Evolutionary conservation across 768 basidiomycete genomes (phyloP).

Genomic region (Termitomyces heimii): DNA sequence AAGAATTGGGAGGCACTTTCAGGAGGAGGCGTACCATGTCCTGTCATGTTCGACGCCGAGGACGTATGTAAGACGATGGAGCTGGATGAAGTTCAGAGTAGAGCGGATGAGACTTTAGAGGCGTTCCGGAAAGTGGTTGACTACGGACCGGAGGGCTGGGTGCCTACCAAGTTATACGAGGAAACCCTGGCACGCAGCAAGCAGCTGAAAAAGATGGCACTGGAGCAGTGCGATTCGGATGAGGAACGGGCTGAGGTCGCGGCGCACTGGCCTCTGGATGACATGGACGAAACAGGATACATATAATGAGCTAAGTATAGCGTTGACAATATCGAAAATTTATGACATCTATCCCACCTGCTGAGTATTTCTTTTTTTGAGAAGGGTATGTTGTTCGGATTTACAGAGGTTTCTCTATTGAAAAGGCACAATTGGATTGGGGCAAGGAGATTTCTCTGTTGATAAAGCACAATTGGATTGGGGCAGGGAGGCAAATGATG

Average conservation of each 20-base stretch:
- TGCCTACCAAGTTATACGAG: not conserved
- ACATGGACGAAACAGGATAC: not conserved
- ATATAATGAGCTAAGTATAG: not conserved
- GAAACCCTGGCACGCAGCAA: not conserved
- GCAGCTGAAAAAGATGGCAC: not conserved
- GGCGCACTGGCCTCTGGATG: no score
- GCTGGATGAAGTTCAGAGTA: not conserved
- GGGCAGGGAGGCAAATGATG: no score
- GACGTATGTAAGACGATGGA: not conserved
- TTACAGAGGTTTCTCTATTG: no score
- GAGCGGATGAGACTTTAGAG: not conserved
- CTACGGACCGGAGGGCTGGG: not conserved
- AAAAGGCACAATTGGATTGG: no score
- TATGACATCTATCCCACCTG: no score
- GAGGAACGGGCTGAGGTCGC: not conserved
- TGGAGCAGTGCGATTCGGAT: not conserved
- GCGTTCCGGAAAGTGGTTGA: not conserved
- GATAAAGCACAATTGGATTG: no score
- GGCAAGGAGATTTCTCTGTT: no score
- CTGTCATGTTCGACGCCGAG: not conserved
- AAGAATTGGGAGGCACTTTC: not conserved
- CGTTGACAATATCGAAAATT: no score
- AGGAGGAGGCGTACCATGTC: not conserved
- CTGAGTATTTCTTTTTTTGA: no score
- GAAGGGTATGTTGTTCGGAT: no score